Percentiles rank a stretch among this genome's conserved stretches.
Conservation (phyloP, 495 filamentous ascomycete species). For the Podospora didyma region DNA sequence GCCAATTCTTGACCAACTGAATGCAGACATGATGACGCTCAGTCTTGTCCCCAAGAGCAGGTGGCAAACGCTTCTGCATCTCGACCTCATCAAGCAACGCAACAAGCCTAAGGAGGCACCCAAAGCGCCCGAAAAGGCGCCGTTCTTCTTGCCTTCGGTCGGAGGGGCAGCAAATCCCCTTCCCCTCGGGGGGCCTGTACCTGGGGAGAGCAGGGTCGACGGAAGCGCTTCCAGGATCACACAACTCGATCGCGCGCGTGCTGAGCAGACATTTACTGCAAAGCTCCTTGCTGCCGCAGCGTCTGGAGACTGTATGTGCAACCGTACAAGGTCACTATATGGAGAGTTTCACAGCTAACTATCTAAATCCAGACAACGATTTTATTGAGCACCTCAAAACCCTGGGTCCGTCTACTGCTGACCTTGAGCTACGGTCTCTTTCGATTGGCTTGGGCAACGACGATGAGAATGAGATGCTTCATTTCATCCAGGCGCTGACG, state of each 20-base stretch:
- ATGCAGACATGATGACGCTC: conserved; percentile 75
- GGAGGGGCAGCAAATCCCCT: conserved; percentile 24
- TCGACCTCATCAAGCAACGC: conserved; percentile 84
- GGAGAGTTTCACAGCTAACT: conserved; percentile 10
- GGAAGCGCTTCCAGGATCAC: conserved; percentile 32
- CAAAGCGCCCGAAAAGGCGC: conserved; percentile 88
- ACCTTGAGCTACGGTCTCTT: conserved; percentile 83
- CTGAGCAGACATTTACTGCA: conserved; percentile 54
- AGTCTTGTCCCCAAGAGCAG: conserved; percentile 81
- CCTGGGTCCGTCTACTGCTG: conserved; percentile 74
- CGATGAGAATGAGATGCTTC: conserved; percentile 44
- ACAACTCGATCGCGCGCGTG: conserved; percentile 34
- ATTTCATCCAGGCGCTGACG: conserved; percentile 75
- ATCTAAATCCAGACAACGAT: conserved; percentile 35
- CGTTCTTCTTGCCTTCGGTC: conserved; percentile 87
- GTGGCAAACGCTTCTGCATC: conserved; percentile 90
- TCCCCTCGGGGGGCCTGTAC: conserved; percentile 2
- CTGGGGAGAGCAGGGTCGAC: conserved; percentile 15
- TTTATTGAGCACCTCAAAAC: conserved; percentile 75
- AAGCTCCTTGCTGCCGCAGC: conserved; percentile 49
- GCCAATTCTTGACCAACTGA: conserved; percentile 68
- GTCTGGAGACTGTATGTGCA: conserved; percentile 48
- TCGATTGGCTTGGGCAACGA: conserved; percentile 38
- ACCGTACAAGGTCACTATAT: neutral
- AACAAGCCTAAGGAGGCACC: conserved; percentile 93